Evolutionary conservation across 2,329 filamentous ascomycete species (phyloP).

Genomic region (Achaetomium macrosporum): DNA sequence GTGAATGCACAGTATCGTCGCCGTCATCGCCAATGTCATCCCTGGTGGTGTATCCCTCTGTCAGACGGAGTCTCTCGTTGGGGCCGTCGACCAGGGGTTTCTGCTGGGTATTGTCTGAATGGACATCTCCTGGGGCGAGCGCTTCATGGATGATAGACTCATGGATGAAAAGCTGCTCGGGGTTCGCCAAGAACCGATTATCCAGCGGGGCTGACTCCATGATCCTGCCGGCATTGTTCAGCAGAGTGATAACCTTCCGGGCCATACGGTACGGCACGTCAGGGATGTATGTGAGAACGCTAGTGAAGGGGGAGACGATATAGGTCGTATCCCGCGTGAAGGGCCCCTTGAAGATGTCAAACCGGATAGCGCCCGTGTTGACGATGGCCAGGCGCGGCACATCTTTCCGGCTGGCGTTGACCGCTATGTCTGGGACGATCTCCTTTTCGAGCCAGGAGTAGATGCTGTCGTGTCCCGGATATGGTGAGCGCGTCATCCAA

Average conservation of each 20-base stretch:
- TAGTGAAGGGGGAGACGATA: slow-evolving; percentile 82
- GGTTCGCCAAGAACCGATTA: slow-evolving; percentile 43
- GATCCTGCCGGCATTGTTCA: slow-evolving; percentile 52
- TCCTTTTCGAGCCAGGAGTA: slow-evolving; percentile 73
- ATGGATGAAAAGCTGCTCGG: slow-evolving; percentile 36
- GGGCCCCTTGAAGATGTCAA: slow-evolving; percentile 87
- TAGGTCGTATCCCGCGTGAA: slow-evolving; percentile 87
- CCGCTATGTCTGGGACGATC: slow-evolving; percentile 64
- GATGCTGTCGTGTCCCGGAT: slow-evolving; percentile 68
- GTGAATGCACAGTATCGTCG: slow-evolving; percentile 80
- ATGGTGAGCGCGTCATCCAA: slow-evolving; percentile 76
- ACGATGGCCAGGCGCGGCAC: slow-evolving; percentile 66
- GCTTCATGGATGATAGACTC: slow-evolving; percentile 27
- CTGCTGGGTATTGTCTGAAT: slow-evolving; percentile 22
- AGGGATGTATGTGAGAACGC: slow-evolving; percentile 67
- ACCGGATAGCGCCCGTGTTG: slow-evolving; percentile 89
- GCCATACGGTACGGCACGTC: slow-evolving; percentile 77
- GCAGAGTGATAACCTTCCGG: slow-evolving; percentile 55
- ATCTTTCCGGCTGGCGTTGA: slow-evolving; percentile 51
- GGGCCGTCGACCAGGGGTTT: slow-evolving; percentile 28
- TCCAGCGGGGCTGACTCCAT: slow-evolving; percentile 35
- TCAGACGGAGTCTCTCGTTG: slow-evolving; percentile 39
- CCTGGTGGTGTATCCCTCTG: slow-evolving; percentile 75
- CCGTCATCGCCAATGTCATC: slow-evolving; percentile 81
- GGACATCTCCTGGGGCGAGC: slow-evolving; percentile 13